These are phyloP conservation scores for Euphorbia neoarborescens DNA, from an alignment of 441 rosid genomes.

Conservation along the genomic window DNA sequence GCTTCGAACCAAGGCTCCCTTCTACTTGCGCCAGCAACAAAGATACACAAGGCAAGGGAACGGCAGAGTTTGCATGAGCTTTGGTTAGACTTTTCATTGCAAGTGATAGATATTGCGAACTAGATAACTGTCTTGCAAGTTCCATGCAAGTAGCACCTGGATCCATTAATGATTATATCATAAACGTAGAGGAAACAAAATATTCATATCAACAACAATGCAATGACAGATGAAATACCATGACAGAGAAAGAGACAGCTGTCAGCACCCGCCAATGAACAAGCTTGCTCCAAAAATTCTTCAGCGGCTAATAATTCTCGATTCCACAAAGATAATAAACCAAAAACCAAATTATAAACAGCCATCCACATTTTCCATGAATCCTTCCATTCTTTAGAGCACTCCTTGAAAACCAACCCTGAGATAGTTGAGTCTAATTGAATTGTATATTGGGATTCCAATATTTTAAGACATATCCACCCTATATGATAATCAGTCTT, in stretches of 20 bases:
- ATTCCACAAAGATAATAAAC: conserved; percentile 46
- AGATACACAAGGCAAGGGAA: conserved; percentile 60
- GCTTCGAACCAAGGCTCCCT: conserved; percentile 76
- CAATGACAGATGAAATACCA: conserved; percentile 34
- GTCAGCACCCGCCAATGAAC: conserved; percentile 47
- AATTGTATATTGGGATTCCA: conserved; percentile 57
- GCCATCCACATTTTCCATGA: conserved; percentile 62
- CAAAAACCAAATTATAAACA: conserved; percentile 43
- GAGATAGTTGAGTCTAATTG: conserved; percentile 39
- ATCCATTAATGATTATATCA: conserved; percentile 21
- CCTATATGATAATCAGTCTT: conserved; percentile 68
- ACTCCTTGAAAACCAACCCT: conserved; percentile 44
- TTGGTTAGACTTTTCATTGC: conserved; percentile 60
- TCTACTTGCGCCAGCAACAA: conserved; percentile 75
- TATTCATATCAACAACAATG: not conserved
- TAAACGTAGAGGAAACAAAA: not conserved
- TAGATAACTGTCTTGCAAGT: conserved; percentile 54
- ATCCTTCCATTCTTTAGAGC: conserved; percentile 34
- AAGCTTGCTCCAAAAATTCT: conserved; percentile 55
- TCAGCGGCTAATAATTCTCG: conserved; percentile 54
- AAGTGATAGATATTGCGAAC: conserved; percentile 44
- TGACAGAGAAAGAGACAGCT: conserved; percentile 73
- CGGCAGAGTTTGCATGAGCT: conserved; percentile 36
- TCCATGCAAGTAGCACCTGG: conserved; percentile 63
- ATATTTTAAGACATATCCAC: conserved; percentile 66